These are phyloP conservation scores for Amanita muscaria DNA, from an alignment of 768 basidiomycete species.

Conservation along the genomic window DNA sequence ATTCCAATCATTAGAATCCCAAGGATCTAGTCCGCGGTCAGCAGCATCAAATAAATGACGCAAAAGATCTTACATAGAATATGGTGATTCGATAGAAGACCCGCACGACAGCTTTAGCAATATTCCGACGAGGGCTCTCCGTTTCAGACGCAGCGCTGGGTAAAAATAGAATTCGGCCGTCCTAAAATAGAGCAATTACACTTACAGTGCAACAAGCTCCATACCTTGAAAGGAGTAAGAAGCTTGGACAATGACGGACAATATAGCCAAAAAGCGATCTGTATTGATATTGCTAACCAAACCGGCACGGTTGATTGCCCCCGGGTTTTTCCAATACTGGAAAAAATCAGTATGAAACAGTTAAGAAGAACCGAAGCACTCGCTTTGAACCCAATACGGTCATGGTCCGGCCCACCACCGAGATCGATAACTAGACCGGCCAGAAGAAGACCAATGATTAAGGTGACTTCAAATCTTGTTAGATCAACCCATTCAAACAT, in stretches of 20 bases:
- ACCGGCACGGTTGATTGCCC: slow-evolving; percentile 38
- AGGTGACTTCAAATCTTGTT: slow-evolving; percentile 28
- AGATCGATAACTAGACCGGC: slow-evolving; percentile 64
- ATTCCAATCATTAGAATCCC: slow-evolving; percentile 71
- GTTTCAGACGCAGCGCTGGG: slow-evolving; percentile 68
- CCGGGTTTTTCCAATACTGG: slow-evolving; percentile 68
- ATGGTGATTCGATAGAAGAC: slow-evolving; percentile 76
- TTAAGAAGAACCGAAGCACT: slow-evolving; percentile 7
- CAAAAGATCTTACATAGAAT: slow-evolving; percentile 52
- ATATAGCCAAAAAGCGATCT: slow-evolving; percentile 37
- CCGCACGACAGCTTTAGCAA: slow-evolving; percentile 63
- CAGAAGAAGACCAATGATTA: slow-evolving; percentile 54
- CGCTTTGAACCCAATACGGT: slow-evolving; percentile 62
- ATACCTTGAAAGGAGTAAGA: slow-evolving; percentile 75
- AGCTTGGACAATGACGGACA: slow-evolving; percentile 39
- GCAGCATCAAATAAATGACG: neutral
- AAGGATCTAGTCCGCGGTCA: slow-evolving; percentile 41
- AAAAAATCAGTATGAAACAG: neutral
- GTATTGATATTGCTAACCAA: slow-evolving; percentile 34
- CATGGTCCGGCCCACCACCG: slow-evolving; percentile 65
- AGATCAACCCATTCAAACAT: neutral
- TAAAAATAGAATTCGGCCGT: slow-evolving; percentile 3
- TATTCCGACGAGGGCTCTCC: slow-evolving; percentile 68
- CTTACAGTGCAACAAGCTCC: slow-evolving; percentile 64
- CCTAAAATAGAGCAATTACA: neutral